Percentiles rank a stretch among this genome's conserved stretches.
Conservation (phyloP, 495 filamentous ascomycete species). For the Tetracladium setigerum region DNA sequence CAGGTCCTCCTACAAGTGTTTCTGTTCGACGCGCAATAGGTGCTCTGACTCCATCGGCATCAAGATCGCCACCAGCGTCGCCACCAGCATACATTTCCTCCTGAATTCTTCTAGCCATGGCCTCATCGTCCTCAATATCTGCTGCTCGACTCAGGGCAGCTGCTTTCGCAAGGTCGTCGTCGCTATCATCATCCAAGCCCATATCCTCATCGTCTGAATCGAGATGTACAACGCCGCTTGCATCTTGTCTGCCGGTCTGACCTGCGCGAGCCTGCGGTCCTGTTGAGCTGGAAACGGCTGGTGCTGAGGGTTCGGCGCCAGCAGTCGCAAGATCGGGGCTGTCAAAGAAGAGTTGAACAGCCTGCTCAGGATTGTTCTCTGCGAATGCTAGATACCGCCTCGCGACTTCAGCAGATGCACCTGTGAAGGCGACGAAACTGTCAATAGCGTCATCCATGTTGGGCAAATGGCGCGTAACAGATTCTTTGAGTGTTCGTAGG, state of each 20-base stretch:
- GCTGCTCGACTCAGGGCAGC: constrained; percentile 11
- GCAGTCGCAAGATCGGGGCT: constrained; percentile 57
- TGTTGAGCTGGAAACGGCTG: constrained; percentile 12
- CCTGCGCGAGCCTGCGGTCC: constrained; percentile 15
- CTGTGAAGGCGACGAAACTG: constrained; percentile 65
- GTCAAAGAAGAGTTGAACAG: constrained; percentile 83
- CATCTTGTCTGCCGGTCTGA: constrained; percentile 37
- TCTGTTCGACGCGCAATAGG: constrained; percentile 89
- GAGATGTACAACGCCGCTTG: constrained; percentile 57
- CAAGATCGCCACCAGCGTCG: constrained; percentile 28
- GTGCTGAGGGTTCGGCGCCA: constrained; percentile 24
- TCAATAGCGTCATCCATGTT: constrained; percentile 60
- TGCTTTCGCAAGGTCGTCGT: constrained; percentile 8
- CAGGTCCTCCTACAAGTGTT: constrained; percentile 73
- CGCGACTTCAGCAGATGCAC: constrained; percentile 50
- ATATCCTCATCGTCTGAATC: constrained; percentile 59
- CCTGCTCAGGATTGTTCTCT: constrained; percentile 74
- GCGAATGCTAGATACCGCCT: constrained; percentile 74
- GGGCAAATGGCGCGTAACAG: constrained; percentile 5
- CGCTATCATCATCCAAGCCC: constrained; percentile 27
- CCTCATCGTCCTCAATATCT: constrained; percentile 77
- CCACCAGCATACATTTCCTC: constrained; percentile 76
- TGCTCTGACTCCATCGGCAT: constrained; percentile 68
- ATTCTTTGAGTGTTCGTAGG: not conserved
- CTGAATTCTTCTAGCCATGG: constrained; percentile 83